phyloP scores from a whole-genome alignment of 306 rosid species.

The Cajanus cajan region DNA sequence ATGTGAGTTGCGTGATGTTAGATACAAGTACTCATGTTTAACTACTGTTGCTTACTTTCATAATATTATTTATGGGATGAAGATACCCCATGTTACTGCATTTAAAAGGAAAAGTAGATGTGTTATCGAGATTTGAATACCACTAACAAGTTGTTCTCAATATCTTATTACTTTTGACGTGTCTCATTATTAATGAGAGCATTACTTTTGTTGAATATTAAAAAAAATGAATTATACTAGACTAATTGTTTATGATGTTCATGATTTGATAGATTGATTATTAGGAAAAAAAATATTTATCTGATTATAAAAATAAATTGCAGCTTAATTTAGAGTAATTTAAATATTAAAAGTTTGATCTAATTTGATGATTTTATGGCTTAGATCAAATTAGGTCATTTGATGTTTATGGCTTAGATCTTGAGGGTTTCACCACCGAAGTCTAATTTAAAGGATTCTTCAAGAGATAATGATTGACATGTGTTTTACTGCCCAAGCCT shows the following conservation, averaged over 20 bases:
- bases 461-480: neutral
- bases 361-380: too few relatives aligned
- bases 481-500: too few relatives aligned
- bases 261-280: neutral
- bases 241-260: neutral
- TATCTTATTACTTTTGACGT: neutral
- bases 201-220: neutral
- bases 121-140: neutral
- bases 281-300: too few relatives aligned
- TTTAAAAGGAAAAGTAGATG: neutral
- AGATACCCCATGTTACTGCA: slow-evolving; percentile 10
- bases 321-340: too few relatives aligned
- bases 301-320: neutral
- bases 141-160: neutral
- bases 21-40: neutral
- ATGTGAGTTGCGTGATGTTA: slow-evolving; percentile 9
- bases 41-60: neutral
- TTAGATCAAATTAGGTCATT: neutral
- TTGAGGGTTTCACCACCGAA: neutral
- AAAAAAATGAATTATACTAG: neutral
- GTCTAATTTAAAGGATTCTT: neutral
- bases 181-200: too few relatives aligned
- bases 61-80: neutral
- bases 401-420: too few relatives aligned
- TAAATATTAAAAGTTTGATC: too few relatives aligned